A percentile compares a stretch with the other conserved stretches of the same genome.
These are phyloP conservation scores for Neoarthrinium moseri DNA, from an alignment of 2,329 filamentous ascomycete species.

Conservation along the genomic window DNA sequence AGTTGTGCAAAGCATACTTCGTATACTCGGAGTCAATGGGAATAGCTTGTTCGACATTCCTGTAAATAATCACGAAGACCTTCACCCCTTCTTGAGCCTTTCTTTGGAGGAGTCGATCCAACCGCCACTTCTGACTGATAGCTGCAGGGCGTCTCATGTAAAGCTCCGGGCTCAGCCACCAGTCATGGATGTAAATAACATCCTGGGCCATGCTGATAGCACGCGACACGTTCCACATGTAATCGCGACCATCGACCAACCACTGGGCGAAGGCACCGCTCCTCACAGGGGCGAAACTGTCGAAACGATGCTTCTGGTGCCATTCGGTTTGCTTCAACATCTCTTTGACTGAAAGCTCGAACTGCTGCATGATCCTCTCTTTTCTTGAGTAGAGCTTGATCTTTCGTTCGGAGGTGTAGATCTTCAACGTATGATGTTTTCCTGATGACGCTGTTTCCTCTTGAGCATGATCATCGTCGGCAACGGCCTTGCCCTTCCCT, in stretches of 20 bases:
- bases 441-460: conserved; percentile 15
- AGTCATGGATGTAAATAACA: conserved; percentile 98
- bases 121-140: conserved; percentile 96
- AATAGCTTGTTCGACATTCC: conserved; percentile 94
- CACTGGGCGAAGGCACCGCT: conserved; percentile 88
- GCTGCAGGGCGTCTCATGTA: conserved; percentile 92
- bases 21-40: conserved; percentile 98
- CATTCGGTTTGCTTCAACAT: conserved; percentile 84
- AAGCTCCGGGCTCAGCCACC: conserved; percentile 96
- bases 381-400: conserved; percentile 89
- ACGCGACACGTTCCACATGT: conserved; percentile 99
- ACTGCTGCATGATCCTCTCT: conserved; percentile 85
- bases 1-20: conserved; percentile 90
- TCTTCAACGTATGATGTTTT: conserved; percentile 80
- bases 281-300: conserved; percentile 89
- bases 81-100: conserved; percentile 96
- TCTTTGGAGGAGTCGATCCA: conserved; percentile 87
- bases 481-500: conserved; percentile 42
- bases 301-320: conserved; percentile 81
- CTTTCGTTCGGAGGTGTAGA: conserved; percentile 91
- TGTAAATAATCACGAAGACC: conserved; percentile 95
- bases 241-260: conserved; percentile 94
- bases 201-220: conserved; percentile 97
- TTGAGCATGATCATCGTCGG: conserved; percentile 30
- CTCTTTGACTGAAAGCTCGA: conserved; percentile 85